Percentiles rank a stretch among this genome's conserved stretches.
Conservation (phyloP, 2,329 filamentous ascomycete species). For the Neonectria punicea region DNA sequence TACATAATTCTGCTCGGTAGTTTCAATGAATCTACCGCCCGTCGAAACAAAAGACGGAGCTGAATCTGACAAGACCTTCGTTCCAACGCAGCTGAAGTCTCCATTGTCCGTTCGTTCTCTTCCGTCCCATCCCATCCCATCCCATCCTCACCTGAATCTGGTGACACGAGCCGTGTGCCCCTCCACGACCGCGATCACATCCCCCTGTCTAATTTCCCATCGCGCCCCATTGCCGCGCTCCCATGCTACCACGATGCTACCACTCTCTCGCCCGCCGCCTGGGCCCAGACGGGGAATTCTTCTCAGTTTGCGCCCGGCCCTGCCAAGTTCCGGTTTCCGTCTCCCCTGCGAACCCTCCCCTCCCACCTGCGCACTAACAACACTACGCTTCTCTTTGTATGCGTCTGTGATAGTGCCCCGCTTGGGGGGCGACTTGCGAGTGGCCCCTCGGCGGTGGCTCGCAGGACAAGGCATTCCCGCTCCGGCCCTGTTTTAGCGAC, state of each 20-base stretch:
- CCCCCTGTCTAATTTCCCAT: conserved; percentile 30
- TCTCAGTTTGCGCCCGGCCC: background rate
- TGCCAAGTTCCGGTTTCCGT: background rate
- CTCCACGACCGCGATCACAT: conserved; percentile 11
- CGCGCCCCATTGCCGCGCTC: background rate
- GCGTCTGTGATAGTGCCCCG: conserved; percentile 4
- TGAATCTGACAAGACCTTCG: conserved; percentile 13
- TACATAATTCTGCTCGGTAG: background rate
- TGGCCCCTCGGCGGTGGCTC: conserved; percentile 3
- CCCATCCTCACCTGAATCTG: conserved; percentile 37
- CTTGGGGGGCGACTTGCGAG: background rate
- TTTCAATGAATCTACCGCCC: conserved; percentile 16
- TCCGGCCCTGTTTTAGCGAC: background rate
- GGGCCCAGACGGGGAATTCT: conserved; percentile 1
- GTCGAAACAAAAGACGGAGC: conserved; percentile 25
- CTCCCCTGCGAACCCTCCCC: no score
- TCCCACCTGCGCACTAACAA: conserved; percentile 1
- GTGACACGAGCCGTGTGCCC: conserved; percentile 9
- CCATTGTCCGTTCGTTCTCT: background rate
- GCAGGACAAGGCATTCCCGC: background rate
- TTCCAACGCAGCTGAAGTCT: conserved; percentile 3
- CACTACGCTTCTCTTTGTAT: background rate
- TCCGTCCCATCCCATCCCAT: conserved; percentile 4
- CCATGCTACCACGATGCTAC: background rate
- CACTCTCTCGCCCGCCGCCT: background rate